Evolutionary conservation across 2,329 filamentous ascomycete genomes (phyloP), one percentile per base, ranked within the genome.

Genomic region (Nannizziopsis arthrosporioides): DNA sequence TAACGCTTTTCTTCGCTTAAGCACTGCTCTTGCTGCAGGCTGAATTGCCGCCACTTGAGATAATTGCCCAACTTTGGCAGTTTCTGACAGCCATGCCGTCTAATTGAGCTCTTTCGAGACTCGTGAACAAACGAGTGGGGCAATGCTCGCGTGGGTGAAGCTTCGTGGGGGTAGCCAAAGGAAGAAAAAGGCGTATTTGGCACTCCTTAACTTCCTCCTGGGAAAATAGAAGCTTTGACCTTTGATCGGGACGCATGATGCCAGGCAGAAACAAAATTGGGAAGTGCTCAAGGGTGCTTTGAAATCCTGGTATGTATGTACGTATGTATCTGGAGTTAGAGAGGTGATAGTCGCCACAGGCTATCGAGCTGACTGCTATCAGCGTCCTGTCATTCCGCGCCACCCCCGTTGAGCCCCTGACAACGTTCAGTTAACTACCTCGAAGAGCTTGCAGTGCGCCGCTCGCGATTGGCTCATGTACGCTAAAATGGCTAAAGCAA

Each of bases 221-320:
- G 40, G 9, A n/a, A n/a, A 18, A 27, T 4, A 40, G 41, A 31
- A 43, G 41, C 41, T 43, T 43, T 43, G 41, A 43, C 41, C 41
- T 15, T 19, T 14, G 7, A 27, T 27, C 27, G 34, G 41, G 22
- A 43, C 32, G 31, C 12, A 18, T 30, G 11, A 15, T 32, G n/a
- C 41, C 17, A 34, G n/a, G 10, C 39, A 42, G 15, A 14, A 31
- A 27, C 17, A 31, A 42, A 11, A 12, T n/a, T 40, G 38, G 38
- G 15, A 14, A 22, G 38, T 40, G 9, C 18, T 17, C 22, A 11
- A n/a, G 10, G 39, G n/a, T 19, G 27, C 15, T 14, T 19, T 36
- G 14, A 15, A n/a, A 36, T 36, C 11, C 14, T 15, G 22, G 4
- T 7, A 27, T 27, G 22, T 7, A 27, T 27, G 7, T 27, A 7